Conservation (phyloP, 2,329 filamentous ascomycete genomes). For the Xylariaceae sp. region DNA sequence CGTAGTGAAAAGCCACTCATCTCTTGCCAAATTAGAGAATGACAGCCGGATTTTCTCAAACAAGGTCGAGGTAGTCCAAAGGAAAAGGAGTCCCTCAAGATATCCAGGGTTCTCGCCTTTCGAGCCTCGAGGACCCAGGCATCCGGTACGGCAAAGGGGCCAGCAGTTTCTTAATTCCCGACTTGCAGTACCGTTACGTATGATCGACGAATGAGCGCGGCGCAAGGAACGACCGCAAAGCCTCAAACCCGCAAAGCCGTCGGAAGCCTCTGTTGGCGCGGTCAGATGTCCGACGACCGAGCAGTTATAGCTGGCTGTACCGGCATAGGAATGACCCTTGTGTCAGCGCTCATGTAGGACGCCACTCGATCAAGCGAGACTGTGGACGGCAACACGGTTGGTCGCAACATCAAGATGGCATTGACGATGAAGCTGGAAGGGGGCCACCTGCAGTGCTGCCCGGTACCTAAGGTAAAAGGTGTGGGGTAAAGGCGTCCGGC, state of each 20-base stretch:
- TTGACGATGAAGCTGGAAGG: too few species aligned
- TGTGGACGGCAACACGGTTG: too few species aligned
- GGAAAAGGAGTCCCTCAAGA: constrained; percentile 2
- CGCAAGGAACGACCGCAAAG: too few species aligned
- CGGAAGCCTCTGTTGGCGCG: too few species aligned
- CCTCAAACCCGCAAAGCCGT: too few species aligned
- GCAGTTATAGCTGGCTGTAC: too few species aligned
- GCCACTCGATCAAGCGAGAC: too few species aligned
- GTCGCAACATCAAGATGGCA: too few species aligned
- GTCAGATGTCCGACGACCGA: too few species aligned
- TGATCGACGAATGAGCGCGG: neutral
- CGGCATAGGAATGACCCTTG: too few species aligned
- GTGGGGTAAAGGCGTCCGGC: neutral
- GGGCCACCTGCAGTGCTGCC: neutral
- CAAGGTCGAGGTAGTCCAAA: constrained; percentile 5
- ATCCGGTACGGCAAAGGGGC: constrained; percentile 1
- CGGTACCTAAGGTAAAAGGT: neutral
- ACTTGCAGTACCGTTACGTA: constrained; percentile 3
- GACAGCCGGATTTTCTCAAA: neutral
- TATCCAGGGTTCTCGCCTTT: constrained; percentile 2
- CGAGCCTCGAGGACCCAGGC: constrained; percentile 2
- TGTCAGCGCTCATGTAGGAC: too few species aligned
- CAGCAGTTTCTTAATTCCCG: constrained; percentile 7
- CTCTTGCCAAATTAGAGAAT: neutral
- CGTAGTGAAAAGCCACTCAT: constrained; percentile 2